Evolutionary conservation across 1,139 yeast genomes (phyloP), one percentile per base, ranked within the genome.

Genomic region (Blastobotrys illinoisensis): DNA sequence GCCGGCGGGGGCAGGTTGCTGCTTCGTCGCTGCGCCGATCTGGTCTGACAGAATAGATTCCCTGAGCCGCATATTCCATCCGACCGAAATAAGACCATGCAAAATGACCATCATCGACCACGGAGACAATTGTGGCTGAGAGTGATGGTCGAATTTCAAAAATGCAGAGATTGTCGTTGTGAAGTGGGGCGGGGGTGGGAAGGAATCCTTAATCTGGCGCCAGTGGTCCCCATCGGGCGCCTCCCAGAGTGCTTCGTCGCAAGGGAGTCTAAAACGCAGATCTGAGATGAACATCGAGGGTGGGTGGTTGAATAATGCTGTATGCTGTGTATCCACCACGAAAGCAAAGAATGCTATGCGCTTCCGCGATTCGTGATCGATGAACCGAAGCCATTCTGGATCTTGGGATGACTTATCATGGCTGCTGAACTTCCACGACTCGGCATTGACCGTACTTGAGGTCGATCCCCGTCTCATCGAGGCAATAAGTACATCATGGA

Each of bases 81-180:
- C 65, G 14, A 62, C 64, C 16, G 66, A 63, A 9, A 63, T 56
- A 32, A 63, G 49, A n/a, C 66, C 66, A 47, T 63, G 65, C 24
- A 63, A 55, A 26, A 61, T 57, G 26, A 62, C 58, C 65, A 63
- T 64, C 65, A 62, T 63, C 46, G 60, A 62, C 67, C 67, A 64
- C 13, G 67, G 67, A 1, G 66, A 58, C 21, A 64, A 54, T 46
- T 53, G 58, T 11, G 58, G 54, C 21, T 56, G 59, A 5, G 54
- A 36, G 44, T 54, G 54, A n/a, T 53, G 49, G 40, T 62, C 64
- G 5, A 62, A 55, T 45, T 56, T 56, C 46, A 63, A 55, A 50
- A 63, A 63, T 5, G 62, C 52, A 24, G 60, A 53, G 11, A 63
- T 58, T 13, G 62, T 60, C 18, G 58, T 55, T 7, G 58, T 57